A percentile compares a stretch with the other conserved stretches of the same genome.
Conservation (phyloP, 768 basidiomycete species). For the Termitomyces heimii region DNA sequence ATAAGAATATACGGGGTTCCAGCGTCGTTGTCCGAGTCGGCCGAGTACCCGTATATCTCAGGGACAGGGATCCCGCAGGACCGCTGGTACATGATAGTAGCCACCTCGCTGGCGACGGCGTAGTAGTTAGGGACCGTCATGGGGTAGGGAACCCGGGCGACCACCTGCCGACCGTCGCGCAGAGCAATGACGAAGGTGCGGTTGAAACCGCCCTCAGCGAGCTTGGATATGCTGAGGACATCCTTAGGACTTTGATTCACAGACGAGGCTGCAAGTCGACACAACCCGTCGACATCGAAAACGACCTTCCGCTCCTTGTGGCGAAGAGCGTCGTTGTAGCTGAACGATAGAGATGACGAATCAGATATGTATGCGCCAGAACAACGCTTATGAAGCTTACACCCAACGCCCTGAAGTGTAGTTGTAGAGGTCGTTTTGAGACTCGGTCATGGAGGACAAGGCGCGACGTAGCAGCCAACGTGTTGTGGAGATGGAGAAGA, state of each 20-base stretch:
- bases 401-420: background rate
- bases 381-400: background rate
- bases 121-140: background rate
- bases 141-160: background rate
- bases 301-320: background rate
- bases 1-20: background rate
- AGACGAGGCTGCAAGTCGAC: background rate
- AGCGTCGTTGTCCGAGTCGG: background rate
- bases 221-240: background rate
- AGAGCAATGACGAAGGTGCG: background rate
- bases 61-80: background rate
- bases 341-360: background rate
- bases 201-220: no score
- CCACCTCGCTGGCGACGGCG: background rate
- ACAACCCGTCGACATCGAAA: background rate
- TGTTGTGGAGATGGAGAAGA: background rate
- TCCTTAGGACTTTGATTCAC: background rate
- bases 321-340: background rate
- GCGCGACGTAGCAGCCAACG: background rate
- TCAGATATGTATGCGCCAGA: background rate
- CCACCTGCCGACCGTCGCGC: background rate
- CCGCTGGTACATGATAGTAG: background rate
- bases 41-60: background rate
- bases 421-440: background rate
- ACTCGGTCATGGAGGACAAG: background rate